Evolutionary conservation across 2,329 filamentous ascomycete genomes (phyloP).

Genomic region (Dothiorella sarmentorum): DNA sequence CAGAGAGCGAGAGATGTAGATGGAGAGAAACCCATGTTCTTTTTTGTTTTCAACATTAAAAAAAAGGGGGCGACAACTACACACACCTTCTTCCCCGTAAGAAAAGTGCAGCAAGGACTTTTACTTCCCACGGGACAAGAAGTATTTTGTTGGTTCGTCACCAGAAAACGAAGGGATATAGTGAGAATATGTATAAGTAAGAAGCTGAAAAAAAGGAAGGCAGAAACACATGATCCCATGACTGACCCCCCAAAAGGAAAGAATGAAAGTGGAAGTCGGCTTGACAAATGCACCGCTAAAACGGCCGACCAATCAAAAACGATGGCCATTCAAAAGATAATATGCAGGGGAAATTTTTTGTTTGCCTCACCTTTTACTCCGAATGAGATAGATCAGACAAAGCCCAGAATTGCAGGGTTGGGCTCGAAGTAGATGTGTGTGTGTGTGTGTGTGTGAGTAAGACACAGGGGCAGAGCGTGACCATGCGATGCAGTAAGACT

Average conservation of each 20-base stretch:
- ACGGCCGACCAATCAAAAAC: background rate
- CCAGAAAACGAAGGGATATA: conserved; percentile 5
- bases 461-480: background rate
- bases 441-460: background rate
- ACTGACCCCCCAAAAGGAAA: background rate
- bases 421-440: background rate
- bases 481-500: background rate
- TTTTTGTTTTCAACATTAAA: too few relatives aligned
- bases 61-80: too few relatives aligned
- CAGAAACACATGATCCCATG: background rate
- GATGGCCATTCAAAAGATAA: background rate
- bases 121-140: too few relatives aligned
- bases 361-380: background rate
- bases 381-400: background rate
- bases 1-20: too few relatives aligned
- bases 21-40: too few relatives aligned
- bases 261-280: background rate
- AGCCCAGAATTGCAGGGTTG: background rate
- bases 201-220: background rate
- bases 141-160: too few relatives aligned
- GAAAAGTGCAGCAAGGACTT: too few relatives aligned
- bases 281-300: background rate
- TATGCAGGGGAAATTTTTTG: background rate
- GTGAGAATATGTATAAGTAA: background rate
- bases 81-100: too few relatives aligned